Evolutionary conservation across 768 basidiomycete genomes (phyloP), one percentile per base, ranked within the genome.

Genomic region (Albatrellus ellisii): DNA sequence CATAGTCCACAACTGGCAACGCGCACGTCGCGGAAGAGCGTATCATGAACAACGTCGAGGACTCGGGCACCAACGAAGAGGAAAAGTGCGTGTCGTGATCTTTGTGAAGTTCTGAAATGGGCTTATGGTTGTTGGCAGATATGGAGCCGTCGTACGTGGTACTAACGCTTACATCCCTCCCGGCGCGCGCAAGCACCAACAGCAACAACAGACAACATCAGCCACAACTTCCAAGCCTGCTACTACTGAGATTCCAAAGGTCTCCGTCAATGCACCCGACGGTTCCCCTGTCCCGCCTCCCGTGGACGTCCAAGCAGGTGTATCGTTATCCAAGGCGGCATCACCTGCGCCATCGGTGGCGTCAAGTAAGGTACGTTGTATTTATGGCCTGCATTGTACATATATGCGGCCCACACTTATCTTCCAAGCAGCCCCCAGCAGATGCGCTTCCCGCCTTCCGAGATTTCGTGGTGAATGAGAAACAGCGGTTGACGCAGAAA

Each of bases 81-180:
- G 94, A 98, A 66, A 92, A 88, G 94, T 97, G 48, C 54, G 75
- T 56, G n/a, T n/a, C n/a, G n/a, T n/a, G n/a, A n/a, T n/a, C n/a
- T n/a, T n/a, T 6, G 56, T 18, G 36, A 38, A 41, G 39, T 45
- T 53, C 37, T 44, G 35, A 44, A 32, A 26, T 43, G 39, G 46
- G 45, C 46, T 60, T 40, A 57, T 58, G 46, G 58, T 36, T 45
- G 33, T 43, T 31, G 37, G 41, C 56, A 95, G 91, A 61, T 98
- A 89, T 57, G 85, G 86, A 43, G 91, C 90, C 21, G 95, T 98
- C 24, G 79, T 85, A 38, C 83, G 95, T 43, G 72, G 79, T 25
- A 69, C 80, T 14, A 84, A 83, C 54, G 94, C 92, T 20, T 99
- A 99, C 57, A 75, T 98, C 28, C 95, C 95, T 35, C 94, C 94